Evolutionary conservation across 2,329 filamentous ascomycete genomes (phyloP).

Genomic region (Diaporthe destruens): DNA sequence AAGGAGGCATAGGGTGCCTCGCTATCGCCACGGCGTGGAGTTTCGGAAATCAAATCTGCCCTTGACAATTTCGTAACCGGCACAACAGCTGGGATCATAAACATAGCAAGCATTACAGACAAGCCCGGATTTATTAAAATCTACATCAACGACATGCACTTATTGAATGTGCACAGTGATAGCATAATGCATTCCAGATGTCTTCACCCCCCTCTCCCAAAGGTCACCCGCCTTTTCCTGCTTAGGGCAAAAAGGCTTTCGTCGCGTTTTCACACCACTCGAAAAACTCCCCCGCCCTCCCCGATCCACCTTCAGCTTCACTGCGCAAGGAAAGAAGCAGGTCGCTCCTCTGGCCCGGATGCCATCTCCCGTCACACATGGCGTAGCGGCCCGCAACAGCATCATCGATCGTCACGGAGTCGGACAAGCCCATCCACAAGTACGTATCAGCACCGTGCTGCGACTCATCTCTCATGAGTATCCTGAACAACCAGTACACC

Average conservation of each 20-base stretch:
- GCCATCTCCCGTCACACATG: conserved; percentile 46
- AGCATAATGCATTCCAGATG: no score
- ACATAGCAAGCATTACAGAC: neutral
- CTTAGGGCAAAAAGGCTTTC: neutral
- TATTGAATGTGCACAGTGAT: neutral
- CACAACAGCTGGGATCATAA: neutral
- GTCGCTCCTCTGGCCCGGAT: conserved; percentile 45
- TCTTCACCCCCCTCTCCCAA: no score
- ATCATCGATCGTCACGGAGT: conserved; percentile 42
- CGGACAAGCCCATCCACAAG: conserved; percentile 46
- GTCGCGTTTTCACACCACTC: conserved; percentile 43
- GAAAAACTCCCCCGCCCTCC: conserved; percentile 43
- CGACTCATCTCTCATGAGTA: conserved; percentile 31
- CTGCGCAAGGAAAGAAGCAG: conserved; percentile 42
- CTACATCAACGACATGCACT: neutral
- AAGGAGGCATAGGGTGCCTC: neutral
- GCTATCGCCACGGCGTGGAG: no score
- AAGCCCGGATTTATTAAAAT: neutral
- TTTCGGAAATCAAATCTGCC: neutral
- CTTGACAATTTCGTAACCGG: no score
- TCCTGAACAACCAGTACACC: neutral
- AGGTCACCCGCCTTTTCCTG: no score
- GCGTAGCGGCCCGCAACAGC: conserved; percentile 43
- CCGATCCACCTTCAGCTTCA: conserved; percentile 42
- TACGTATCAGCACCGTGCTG: conserved; percentile 45